Percentiles rank a stretch among this genome's conserved stretches.
phyloP scores from a whole-genome alignment of 345 rosid species.

The Euphorbia pulcherrima region DNA sequence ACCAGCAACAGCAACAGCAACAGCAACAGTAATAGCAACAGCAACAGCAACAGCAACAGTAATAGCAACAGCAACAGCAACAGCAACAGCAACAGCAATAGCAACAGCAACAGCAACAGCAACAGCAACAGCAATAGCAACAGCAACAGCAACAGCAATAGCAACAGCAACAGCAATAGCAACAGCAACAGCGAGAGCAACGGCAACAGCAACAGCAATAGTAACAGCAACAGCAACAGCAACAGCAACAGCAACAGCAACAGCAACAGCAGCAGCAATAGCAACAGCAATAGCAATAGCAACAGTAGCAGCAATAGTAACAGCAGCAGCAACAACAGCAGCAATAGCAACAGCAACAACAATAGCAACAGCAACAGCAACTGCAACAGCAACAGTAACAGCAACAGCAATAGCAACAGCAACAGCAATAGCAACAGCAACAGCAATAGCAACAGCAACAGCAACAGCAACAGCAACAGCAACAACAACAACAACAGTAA shows the following conservation, averaged over 20 bases:
- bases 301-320: not conserved
- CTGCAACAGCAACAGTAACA: not conserved
- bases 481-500: too few relatives aligned
- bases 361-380: not conserved
- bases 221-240: not conserved
- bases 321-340: not conserved
- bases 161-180: not conserved
- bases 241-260: not conserved
- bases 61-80: not conserved
- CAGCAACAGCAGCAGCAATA: not conserved
- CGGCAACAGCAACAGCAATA: not conserved
- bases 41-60: not conserved
- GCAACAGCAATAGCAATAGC: not conserved
- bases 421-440: not conserved
- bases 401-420: not conserved
- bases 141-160: not conserved
- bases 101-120: not conserved
- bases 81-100: not conserved
- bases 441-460: not conserved
- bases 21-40: not conserved
- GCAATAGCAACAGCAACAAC: not conserved
- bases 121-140: not conserved
- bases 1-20: not conserved
- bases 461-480: not conserved
- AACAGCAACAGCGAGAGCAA: not conserved